Percentiles rank a stretch among this genome's conserved stretches.
Evolutionary conservation across 2,329 filamentous ascomycete genomes (phyloP).

Genomic region (Cladorrhinum sp.): DNA sequence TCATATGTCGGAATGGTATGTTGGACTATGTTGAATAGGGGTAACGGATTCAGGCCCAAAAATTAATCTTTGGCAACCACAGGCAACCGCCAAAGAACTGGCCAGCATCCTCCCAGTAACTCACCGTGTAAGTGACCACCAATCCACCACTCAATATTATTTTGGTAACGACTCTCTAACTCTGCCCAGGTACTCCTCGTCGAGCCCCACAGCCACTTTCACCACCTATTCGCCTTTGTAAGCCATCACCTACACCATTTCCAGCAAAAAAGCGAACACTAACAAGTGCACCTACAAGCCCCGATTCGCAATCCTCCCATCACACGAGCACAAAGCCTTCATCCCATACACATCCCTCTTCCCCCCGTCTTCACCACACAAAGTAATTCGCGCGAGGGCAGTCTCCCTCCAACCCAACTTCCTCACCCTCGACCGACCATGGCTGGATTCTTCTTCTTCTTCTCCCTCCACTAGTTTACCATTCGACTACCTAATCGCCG

Average conservation of each 20-base stretch:
- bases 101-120: constrained; percentile 38
- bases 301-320: constrained; percentile 41
- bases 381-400: constrained; percentile 35
- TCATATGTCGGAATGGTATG: constrained; percentile 44
- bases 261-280: background rate
- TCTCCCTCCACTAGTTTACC: constrained; percentile 28
- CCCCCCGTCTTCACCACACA: constrained; percentile 30
- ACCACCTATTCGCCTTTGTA: constrained; percentile 46
- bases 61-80: background rate
- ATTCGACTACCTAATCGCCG: constrained; percentile 44
- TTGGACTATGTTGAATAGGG: background rate
- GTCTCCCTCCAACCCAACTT: constrained; percentile 33
- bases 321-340: constrained; percentile 46
- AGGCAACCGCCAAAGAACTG: constrained; percentile 36
- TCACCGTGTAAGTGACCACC: constrained; percentile 30
- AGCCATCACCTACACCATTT: constrained; percentile 10
- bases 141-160: background rate
- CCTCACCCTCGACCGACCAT: constrained; percentile 35
- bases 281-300: constrained; percentile 30
- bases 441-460: constrained; percentile 24
- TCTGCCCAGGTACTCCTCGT: constrained; percentile 37
- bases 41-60: background rate
- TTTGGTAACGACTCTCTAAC: background rate
- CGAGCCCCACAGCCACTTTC: constrained; percentile 49
- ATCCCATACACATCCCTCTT: constrained; percentile 43